A percentile compares a stretch with the other conserved stretches of the same genome.
Conservation (phyloP, 148 eudicot species). For the Rhododendron griersonianum region DNA sequence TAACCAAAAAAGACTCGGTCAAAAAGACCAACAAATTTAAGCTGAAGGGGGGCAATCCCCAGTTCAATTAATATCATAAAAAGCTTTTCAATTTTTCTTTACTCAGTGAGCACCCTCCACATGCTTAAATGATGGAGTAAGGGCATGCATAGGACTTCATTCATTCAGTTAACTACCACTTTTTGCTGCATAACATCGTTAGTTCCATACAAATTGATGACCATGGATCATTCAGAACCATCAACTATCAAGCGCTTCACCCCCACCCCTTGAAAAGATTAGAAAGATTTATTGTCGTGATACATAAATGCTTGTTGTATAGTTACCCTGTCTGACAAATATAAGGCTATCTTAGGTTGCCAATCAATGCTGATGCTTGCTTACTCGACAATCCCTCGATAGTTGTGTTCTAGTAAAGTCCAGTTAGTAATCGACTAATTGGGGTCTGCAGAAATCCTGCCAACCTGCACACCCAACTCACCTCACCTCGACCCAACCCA, state of each 20-base stretch:
- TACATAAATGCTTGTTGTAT: not conserved
- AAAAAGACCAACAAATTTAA: too few species aligned
- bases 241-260: not conserved
- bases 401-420: not conserved
- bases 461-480: not conserved
- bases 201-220: not conserved
- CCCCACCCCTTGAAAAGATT: not conserved
- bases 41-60: not conserved
- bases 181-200: not conserved
- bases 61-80: not conserved
- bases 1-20: not conserved
- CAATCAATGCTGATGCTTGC: not conserved
- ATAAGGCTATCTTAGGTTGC: not conserved
- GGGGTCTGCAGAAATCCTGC: not conserved
- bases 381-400: not conserved
- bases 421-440: not conserved
- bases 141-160: not conserved
- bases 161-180: not conserved
- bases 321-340: not conserved
- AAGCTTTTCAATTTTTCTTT: not conserved
- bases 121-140: not conserved
- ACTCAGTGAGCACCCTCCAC: not conserved
- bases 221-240: not conserved
- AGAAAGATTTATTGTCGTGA: not conserved
- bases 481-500: not conserved